Percentiles rank a stretch among this genome's conserved stretches.
phyloP scores from a whole-genome alignment of 1,284 basidiomycete genomes.

The Sporisorium sorghi region DNA sequence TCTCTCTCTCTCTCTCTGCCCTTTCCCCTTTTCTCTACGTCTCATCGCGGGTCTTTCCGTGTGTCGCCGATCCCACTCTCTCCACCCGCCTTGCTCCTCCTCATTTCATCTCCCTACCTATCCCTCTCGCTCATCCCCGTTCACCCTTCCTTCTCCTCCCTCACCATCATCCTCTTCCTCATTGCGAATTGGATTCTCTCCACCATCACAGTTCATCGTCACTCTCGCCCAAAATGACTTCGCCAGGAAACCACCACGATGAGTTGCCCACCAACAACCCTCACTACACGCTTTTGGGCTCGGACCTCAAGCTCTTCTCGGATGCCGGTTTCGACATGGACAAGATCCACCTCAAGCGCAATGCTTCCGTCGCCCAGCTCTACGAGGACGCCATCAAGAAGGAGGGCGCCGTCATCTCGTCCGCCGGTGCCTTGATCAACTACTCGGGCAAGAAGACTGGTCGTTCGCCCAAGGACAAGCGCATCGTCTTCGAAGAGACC shows the following conservation, averaged over 20 bases:
- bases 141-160: not conserved
- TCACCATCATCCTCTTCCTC: conserved; percentile 1
- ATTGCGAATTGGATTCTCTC: not conserved
- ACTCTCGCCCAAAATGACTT: conserved; percentile 58
- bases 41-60: conserved; percentile 24
- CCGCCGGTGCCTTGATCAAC: conserved; percentile 97
- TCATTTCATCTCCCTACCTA: not conserved
- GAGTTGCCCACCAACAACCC: conserved; percentile 62
- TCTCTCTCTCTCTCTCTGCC: not conserved
- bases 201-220: conserved; percentile 8
- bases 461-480: conserved; percentile 98
- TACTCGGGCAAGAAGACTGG: conserved; percentile 99
- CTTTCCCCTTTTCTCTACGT: conserved; percentile 6
- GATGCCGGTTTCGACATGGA: conserved; percentile 98
- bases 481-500: conserved; percentile 97
- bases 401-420: conserved; percentile 97
- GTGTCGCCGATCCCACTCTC: conserved; percentile 18
- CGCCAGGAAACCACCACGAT: conserved; percentile 68
- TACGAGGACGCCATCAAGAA: conserved; percentile 99
- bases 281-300: conserved; percentile 69
- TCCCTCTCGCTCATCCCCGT: too few species aligned
- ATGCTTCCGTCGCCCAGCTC: conserved; percentile 91
- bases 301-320: conserved; percentile 96
- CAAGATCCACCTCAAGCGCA: conserved; percentile 78
- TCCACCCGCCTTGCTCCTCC: not conserved